Evolutionary conservation across 2,329 filamentous ascomycete genomes (phyloP), one percentile per base, ranked within the genome.

Genomic region (Pyrenophora graminea): DNA sequence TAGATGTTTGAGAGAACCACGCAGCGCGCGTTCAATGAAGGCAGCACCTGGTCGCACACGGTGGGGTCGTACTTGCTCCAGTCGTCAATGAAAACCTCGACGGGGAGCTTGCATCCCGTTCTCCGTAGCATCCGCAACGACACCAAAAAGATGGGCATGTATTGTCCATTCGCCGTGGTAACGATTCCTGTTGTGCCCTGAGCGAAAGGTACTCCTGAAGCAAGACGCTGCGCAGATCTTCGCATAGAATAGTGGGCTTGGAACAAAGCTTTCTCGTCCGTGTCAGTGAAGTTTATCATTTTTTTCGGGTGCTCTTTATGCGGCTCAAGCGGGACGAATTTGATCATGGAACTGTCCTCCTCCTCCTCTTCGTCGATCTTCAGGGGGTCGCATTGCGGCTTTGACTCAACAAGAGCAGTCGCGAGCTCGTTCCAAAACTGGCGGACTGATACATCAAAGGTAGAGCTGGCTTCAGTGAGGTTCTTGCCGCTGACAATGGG

Each of bases 91-190:
- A 77, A 77, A 8, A 78, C 71, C 48, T 77, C 71, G 3, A 82
- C 76, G 1, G 81, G 81, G 7, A 83, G 66, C 3, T 63, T 73
- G 25, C 79, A 81, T 18, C 80, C 80, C 6, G 75, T 74, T 37
- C 76, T 76, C 10, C 81, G 78, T 19, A 82, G 71, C 76, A 82
- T 80, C 9, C 79, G 75, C 17, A 83, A 66, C 3, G 79, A 78
- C 3, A 78, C 76, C 15, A 83, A 58, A 41, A 80, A 77, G 7
- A 80, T 74, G 1, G 80, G 79, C 39, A 82, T 72, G 59, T 81
- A 80, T 9, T 69, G 63, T 0, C 74, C 70, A 8, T 79, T 77
- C 2, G 79, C 79, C 2, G 79, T 79, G 18, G 80, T 80, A 33
- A 83, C 80, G 30, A 83, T 72, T 3, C 81, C 81, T 3, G 74